phyloP scores from a whole-genome alignment of 1,284 basidiomycete genomes.

The Clitocybe nebularis region DNA sequence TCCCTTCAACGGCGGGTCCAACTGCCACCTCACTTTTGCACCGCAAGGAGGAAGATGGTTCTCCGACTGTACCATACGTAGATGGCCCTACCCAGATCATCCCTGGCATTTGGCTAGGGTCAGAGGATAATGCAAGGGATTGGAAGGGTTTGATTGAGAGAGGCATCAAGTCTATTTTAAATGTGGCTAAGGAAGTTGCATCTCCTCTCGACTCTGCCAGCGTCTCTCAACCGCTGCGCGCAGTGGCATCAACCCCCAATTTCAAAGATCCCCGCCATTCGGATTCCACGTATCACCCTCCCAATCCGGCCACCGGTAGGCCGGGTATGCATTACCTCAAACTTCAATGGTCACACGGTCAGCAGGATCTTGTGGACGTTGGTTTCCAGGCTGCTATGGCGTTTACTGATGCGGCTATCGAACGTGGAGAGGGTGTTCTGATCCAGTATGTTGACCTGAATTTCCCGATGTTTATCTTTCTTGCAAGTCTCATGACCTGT shows the following conservation, averaged over 20 bases:
- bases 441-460: constrained; percentile 69
- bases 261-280: constrained; percentile 38
- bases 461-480: constrained; percentile 12
- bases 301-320: constrained; percentile 60
- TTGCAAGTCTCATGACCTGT: constrained; percentile 16
- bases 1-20: constrained; percentile 42
- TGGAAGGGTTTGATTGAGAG: constrained; percentile 67
- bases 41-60: constrained; percentile 62
- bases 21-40: constrained; percentile 47
- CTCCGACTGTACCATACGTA: constrained; percentile 66
- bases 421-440: constrained; percentile 74
- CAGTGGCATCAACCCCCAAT: constrained; percentile 67
- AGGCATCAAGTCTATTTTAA: constrained; percentile 81
- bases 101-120: constrained; percentile 89
- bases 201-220: constrained; percentile 63
- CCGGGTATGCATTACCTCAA: constrained; percentile 89
- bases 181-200: constrained; percentile 92
- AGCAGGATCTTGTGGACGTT: constrained; percentile 76
- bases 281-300: constrained; percentile 55
- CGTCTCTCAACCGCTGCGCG: constrained; percentile 44
- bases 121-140: constrained; percentile 89
- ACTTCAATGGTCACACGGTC: constrained; percentile 92
- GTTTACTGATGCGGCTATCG: constrained; percentile 76
- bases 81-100: constrained; percentile 88
- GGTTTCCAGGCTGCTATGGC: constrained; percentile 79